Percentiles rank a stretch among this genome's conserved stretches.
Evolutionary conservation across 2,329 filamentous ascomycete genomes (phyloP).

Genomic region (Apiospora aurea): DNA sequence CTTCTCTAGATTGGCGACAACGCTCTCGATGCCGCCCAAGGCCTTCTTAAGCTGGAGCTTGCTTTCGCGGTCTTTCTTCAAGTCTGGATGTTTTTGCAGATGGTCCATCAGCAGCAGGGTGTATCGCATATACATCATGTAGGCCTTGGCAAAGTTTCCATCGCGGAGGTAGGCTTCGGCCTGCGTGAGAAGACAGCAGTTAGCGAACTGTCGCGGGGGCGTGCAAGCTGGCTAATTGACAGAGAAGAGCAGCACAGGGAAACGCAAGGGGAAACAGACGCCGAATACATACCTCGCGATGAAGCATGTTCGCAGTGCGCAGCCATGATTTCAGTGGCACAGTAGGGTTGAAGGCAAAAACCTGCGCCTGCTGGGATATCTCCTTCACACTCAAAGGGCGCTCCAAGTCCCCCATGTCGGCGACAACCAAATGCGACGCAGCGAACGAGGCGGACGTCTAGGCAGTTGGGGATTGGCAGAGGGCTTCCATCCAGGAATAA

Average conservation of each 20-base stretch:
- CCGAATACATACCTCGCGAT: constrained; percentile 71
- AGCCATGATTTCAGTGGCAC: constrained; percentile 84
- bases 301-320: constrained; percentile 78
- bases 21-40: constrained; percentile 58
- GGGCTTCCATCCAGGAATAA: constrained; percentile 27
- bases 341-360: constrained; percentile 80
- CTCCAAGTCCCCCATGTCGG: constrained; percentile 39
- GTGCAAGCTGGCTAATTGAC: background rate
- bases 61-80: constrained; percentile 66
- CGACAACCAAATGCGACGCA: background rate
- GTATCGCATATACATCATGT: constrained; percentile 89
- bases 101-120: constrained; percentile 82
- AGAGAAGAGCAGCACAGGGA: background rate
- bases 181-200: constrained; percentile 54
- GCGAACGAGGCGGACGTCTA: constrained; percentile 2
- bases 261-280: background rate
- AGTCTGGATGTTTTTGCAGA: constrained; percentile 78
- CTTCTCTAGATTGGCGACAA: constrained; percentile 75
- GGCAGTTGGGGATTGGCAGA: background rate
- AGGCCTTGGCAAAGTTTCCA: constrained; percentile 86
- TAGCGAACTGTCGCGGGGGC: constrained; percentile 29
- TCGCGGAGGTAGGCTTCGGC: constrained; percentile 86
- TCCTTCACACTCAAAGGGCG: constrained; percentile 78
- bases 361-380: constrained; percentile 76
- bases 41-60: constrained; percentile 66